Evolutionary conservation across 345 rosid genomes (phyloP).

Genomic region (Nephelium lappaceum): DNA sequence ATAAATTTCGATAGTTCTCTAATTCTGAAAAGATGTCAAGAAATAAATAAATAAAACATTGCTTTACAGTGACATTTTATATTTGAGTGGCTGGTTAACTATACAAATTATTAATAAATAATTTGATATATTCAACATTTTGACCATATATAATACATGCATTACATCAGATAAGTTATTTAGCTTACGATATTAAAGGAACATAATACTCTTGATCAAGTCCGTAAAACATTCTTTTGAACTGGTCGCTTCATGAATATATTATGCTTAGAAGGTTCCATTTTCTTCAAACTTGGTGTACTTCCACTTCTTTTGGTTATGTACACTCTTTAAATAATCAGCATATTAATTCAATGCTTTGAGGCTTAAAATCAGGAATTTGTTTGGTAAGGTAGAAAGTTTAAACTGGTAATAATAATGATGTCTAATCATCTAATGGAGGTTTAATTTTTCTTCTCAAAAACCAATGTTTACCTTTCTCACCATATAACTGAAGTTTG

Average conservation of each 20-base stretch:
- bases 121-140: no score
- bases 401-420: not conserved
- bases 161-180: not conserved
- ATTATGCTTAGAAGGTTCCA: not conserved
- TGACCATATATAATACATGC: not conserved
- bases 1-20: no score
- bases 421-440: not conserved
- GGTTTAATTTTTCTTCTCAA: no score
- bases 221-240: not conserved
- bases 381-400: not conserved
- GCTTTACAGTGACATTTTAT: no score
- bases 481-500: no score
- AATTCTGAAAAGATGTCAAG: no score
- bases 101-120: no score
- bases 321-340: not conserved
- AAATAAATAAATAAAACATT: no score
- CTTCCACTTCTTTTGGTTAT: not conserved
- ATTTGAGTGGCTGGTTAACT: no score
- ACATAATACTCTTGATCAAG: not conserved
- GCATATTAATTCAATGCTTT: not conserved
- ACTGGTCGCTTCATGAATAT: not conserved
- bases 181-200: no score
- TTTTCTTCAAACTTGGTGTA: slow-evolving; percentile 3
- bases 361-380: not conserved
- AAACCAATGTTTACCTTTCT: no score